A percentile compares a stretch with the other conserved stretches of the same genome.
Evolutionary conservation across 2,329 filamentous ascomycete genomes (phyloP).

Genomic region (Hirsutella thompsonii): DNA sequence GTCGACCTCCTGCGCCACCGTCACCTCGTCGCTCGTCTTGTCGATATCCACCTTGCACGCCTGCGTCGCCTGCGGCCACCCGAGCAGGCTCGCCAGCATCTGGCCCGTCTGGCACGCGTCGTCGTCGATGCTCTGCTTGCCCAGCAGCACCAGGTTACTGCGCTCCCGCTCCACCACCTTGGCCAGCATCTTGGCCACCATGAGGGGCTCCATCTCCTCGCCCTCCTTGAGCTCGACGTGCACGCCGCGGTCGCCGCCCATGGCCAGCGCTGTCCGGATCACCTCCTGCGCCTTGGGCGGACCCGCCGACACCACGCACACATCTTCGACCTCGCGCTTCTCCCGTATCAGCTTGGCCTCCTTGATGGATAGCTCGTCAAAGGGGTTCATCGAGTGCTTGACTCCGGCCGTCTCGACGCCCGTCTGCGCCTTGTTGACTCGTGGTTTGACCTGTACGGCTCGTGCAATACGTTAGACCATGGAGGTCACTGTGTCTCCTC

Average conservation of each 20-base stretch:
- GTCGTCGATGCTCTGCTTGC: constrained; percentile 97
- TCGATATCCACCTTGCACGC: constrained; percentile 73
- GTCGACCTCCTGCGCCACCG: constrained; percentile 85
- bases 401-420: constrained; percentile 85
- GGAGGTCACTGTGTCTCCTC: neutral
- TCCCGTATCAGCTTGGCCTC: constrained; percentile 92
- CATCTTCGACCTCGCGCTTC: constrained; percentile 79
- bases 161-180: constrained; percentile 72
- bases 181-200: constrained; percentile 81
- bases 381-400: constrained; percentile 98
- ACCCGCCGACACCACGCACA: constrained; percentile 79
- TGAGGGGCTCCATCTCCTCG: constrained; percentile 72
- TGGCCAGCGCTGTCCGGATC: constrained; percentile 93
- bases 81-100: constrained; percentile 88
- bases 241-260: constrained; percentile 88
- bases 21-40: constrained; percentile 54
- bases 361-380: constrained; percentile 96
- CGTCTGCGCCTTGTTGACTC: constrained; percentile 61
- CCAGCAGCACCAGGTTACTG: constrained; percentile 83
- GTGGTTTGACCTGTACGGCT: constrained; percentile 50
- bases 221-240: constrained; percentile 72
- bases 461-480: neutral
- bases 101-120: constrained; percentile 92
- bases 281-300: constrained; percentile 80
- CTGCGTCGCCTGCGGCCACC: constrained; percentile 92